phyloP scores from a whole-genome alignment of 345 rosid genomes.

The Cardamine chenopodiifolia region DNA sequence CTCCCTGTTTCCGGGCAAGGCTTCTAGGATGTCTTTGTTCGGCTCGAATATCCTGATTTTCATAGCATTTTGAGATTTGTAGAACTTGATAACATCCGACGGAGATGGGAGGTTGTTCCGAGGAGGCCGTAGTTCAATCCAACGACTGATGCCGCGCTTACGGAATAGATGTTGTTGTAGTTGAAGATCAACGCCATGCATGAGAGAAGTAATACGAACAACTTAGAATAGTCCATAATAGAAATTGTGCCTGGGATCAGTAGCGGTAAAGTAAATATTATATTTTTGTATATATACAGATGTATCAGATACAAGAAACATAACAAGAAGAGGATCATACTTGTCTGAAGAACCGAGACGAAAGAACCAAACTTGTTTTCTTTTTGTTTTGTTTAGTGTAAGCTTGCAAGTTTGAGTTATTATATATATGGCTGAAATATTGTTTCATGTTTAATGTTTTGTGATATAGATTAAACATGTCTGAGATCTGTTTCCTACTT shows the following conservation, averaged over 20 bases:
- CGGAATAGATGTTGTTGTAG: not conserved
- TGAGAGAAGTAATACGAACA: not conserved
- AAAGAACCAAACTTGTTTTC: not conserved
- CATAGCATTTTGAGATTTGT: constrained; percentile 23
- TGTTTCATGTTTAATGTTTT: not conserved
- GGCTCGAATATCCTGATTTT: constrained; percentile 47
- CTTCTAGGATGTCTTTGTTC: constrained; percentile 29
- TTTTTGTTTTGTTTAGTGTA: not conserved
- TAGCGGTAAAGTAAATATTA: not conserved
- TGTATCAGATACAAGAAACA: not conserved
- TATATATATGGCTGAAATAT: not conserved
- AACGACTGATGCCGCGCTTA: constrained; percentile 2
- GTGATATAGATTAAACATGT: not conserved
- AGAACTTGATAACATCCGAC: constrained; percentile 38
- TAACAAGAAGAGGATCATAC: not conserved
- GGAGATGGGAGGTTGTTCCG: constrained; percentile 52
- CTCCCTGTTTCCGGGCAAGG: constrained; percentile 28
- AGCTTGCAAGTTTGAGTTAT: not conserved
- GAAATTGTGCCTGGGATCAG: not conserved
- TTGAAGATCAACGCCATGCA: not conserved
- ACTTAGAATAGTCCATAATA: not conserved
- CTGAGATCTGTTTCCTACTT: not conserved
- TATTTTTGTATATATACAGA: not conserved
- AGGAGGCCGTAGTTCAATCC: constrained; percentile 49
- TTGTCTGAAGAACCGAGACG: not conserved